Evolutionary conservation across 768 basidiomycete species (phyloP).

Genomic region (Xerocomus brunneocitrinus): DNA sequence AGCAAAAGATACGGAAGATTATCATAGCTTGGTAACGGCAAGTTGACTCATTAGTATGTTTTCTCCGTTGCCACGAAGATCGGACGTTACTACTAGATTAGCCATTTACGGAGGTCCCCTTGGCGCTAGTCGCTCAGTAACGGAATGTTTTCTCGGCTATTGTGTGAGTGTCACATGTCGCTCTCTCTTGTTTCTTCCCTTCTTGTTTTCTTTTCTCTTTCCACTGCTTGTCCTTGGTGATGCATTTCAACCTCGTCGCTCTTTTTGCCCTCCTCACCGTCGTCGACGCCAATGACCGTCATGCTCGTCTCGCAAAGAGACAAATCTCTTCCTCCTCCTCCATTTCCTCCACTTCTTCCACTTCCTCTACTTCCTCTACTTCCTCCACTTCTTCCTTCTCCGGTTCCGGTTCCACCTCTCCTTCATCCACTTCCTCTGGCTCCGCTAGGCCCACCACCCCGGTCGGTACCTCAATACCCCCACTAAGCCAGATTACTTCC

Average conservation of each 20-base stretch:
- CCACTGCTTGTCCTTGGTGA: slow-evolving; percentile 17
- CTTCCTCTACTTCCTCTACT: slow-evolving; percentile 4
- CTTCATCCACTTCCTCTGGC: neutral
- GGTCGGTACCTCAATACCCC: slow-evolving; percentile 47
- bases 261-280: slow-evolving; percentile 41
- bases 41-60: too few species aligned
- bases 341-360: neutral
- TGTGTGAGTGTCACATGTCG: neutral
- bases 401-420: neutral
- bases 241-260: slow-evolving; percentile 45
- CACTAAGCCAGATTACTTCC: slow-evolving; percentile 53
- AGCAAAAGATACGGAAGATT: too few species aligned
- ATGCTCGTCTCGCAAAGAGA: slow-evolving; percentile 38
- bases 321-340: slow-evolving; percentile 17
- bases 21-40: too few species aligned
- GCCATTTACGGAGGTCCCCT: neutral
- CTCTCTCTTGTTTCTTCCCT: neutral
- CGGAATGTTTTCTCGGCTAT: neutral
- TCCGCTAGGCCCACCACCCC: slow-evolving; percentile 25
- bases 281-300: slow-evolving; percentile 37
- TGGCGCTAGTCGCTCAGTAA: neutral
- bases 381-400: slow-evolving; percentile 7
- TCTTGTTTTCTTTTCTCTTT: slow-evolving; percentile 7
- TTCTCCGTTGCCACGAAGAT: too few species aligned
- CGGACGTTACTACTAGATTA: too few species aligned